Conservation (phyloP, 441 rosid species). For the Aleurites moluccanus region DNA sequence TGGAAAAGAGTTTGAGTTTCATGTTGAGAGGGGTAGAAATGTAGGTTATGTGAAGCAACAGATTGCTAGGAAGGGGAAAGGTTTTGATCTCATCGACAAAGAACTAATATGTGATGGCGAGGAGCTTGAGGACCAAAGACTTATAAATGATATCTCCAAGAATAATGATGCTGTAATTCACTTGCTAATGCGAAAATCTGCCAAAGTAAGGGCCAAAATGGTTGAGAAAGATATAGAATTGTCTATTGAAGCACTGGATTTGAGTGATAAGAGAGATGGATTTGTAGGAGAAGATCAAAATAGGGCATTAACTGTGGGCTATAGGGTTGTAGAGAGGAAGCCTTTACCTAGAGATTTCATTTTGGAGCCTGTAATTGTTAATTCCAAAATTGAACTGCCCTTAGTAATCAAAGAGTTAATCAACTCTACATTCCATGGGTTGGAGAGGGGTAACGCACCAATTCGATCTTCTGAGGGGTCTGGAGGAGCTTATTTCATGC, state of each 20-base stretch:
- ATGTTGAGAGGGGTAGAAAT: constrained; percentile 57
- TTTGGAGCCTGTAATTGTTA: constrained; percentile 49
- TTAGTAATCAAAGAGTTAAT: constrained; percentile 46
- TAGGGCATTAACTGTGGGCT: too few species aligned
- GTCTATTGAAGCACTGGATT: constrained; percentile 48
- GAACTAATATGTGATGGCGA: constrained; percentile 31
- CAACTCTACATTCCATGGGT: constrained; percentile 46
- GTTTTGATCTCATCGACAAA: constrained; percentile 17
- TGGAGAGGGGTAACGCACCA: constrained; percentile 45
- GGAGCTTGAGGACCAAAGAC: constrained; percentile 59
- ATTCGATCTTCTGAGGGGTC: constrained; percentile 73
- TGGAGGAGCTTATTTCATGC: constrained; percentile 80
- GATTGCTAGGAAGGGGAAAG: constrained; percentile 50
- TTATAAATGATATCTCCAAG: constrained; percentile 53
- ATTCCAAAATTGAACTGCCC: constrained; percentile 44
- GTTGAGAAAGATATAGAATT: constrained; percentile 59
- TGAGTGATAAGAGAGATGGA: not conserved
- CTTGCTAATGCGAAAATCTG: constrained; percentile 51
- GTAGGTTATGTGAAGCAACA: constrained; percentile 64
- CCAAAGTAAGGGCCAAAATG: constrained; percentile 53
- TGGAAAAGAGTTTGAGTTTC: constrained; percentile 57
- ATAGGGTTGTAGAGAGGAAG: constrained; percentile 25
- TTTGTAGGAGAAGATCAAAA: too few species aligned
- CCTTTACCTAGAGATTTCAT: constrained; percentile 29
- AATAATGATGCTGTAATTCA: constrained; percentile 49